Evolutionary conservation across 83 land plant species (phyloP).

Genomic region (Picea abies): DNA sequence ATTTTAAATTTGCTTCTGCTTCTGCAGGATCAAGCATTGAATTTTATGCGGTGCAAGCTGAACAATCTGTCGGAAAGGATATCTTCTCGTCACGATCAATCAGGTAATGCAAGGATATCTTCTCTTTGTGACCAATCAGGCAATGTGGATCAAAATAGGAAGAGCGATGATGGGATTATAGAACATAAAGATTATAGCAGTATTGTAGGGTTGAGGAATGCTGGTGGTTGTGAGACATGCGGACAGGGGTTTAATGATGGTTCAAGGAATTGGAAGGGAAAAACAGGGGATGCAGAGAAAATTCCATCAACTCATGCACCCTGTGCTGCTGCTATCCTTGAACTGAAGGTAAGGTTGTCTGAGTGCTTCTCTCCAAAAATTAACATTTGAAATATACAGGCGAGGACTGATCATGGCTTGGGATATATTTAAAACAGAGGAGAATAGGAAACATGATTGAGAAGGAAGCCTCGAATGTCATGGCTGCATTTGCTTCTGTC

Average conservation of each 20-base stretch:
- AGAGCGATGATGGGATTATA: not conserved
- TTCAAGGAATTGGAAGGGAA: not conserved
- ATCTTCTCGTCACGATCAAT: too few relatives aligned
- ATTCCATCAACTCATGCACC: conserved; percentile 17
- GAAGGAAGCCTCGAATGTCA: conserved; percentile 29
- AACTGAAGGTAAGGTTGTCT: conserved; percentile 25
- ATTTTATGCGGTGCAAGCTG: conserved; percentile 1
- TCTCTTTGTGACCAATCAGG: not conserved
- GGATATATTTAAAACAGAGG: conserved; percentile 17
- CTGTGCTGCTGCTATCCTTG: conserved; percentile 23
- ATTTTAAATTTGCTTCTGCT: not conserved
- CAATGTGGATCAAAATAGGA: not conserved
- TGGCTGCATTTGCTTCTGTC: conserved; percentile 29
- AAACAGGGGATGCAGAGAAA: not conserved
- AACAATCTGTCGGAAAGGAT: not conserved
- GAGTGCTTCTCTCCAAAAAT: not conserved
- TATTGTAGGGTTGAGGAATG: not conserved
- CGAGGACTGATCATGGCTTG: not conserved
- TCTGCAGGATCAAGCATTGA: conserved; percentile 10
- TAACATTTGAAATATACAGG: not conserved
- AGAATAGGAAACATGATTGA: conserved; percentile 20
- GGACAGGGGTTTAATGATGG: not conserved
- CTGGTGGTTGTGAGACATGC: not conserved
- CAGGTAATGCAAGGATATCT: not conserved
- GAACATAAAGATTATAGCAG: not conserved